phyloP scores from a whole-genome alignment of 352 stramenopile species.

The Globisporangium cederbergense region DNA sequence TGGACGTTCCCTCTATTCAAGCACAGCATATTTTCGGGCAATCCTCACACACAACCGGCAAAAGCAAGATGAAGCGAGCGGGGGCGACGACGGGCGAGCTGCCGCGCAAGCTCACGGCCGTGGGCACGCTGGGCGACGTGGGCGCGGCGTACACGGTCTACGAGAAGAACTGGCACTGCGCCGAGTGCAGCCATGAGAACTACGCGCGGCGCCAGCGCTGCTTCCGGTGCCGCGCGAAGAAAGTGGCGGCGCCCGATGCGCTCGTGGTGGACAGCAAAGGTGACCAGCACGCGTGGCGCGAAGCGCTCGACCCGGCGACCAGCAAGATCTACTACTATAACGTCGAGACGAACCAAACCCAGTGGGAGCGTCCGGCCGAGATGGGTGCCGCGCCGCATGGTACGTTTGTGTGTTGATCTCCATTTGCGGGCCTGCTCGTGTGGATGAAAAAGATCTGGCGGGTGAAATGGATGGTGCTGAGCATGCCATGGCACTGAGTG shows the following conservation, averaged over 20 bases:
- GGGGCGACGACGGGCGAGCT: constrained; percentile 22
- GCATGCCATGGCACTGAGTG: background rate
- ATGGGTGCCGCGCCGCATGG: constrained; percentile 88
- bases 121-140: constrained; percentile 80
- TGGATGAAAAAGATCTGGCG: background rate
- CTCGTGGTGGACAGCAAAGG: constrained; percentile 51
- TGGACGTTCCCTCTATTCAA: background rate
- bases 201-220: constrained; percentile 76
- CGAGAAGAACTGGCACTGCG: constrained; percentile 88
- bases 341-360: constrained; percentile 75
- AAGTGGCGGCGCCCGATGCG: constrained; percentile 57
- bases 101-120: constrained; percentile 61
- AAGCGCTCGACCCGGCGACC: constrained; percentile 87
- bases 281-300: constrained; percentile 75
- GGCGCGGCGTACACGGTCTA: constrained; percentile 87
- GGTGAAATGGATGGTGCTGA: background rate
- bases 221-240: constrained; percentile 75
- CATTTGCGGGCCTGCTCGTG: background rate
- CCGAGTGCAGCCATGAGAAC: constrained; percentile 84
- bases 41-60: background rate
- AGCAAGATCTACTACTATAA: constrained; percentile 96
- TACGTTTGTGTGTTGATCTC: constrained; percentile 14
- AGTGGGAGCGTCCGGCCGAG: constrained; percentile 88
- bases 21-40: background rate
- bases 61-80: constrained; percentile 19